Evolutionary conservation across 306 rosid species (phyloP).

Genomic region (Cicer chorassanicum): DNA sequence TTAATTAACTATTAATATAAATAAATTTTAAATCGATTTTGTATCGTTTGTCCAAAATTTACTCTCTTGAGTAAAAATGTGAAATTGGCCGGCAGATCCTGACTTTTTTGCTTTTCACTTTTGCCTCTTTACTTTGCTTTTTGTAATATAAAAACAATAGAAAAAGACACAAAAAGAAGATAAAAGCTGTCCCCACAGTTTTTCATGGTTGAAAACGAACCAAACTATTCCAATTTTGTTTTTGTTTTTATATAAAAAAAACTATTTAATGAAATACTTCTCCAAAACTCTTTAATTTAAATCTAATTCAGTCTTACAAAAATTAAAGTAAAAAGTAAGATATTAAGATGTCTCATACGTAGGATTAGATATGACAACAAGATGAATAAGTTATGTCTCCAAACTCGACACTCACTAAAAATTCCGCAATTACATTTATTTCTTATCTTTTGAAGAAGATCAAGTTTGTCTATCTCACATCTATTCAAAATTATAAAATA

Average conservation of each 20-base stretch:
- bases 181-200: slow-evolving; percentile 56
- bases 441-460: too few species aligned
- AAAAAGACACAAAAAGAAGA: slow-evolving; percentile 48
- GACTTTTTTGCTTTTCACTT: background rate
- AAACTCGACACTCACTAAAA: too few species aligned
- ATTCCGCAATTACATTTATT: too few species aligned
- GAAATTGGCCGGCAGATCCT: background rate
- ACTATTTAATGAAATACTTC: background rate
- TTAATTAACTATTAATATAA: too few species aligned
- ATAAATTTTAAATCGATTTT: too few species aligned
- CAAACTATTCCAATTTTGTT: slow-evolving; percentile 17
- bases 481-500: too few species aligned
- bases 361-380: too few species aligned
- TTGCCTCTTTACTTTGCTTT: background rate
- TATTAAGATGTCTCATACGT: too few species aligned
- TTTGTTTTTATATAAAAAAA: background rate
- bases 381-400: too few species aligned
- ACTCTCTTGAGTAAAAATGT: slow-evolving; percentile 36
- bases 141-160: slow-evolving; percentile 3
- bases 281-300: background rate
- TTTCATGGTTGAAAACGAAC: slow-evolving; percentile 40
- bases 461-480: too few species aligned
- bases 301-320: too few species aligned
- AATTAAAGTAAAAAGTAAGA: too few species aligned
- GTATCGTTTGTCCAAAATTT: background rate